phyloP scores from a whole-genome alignment of 2,329 filamentous ascomycete genomes.

The Aspergillus sp. region DNA sequence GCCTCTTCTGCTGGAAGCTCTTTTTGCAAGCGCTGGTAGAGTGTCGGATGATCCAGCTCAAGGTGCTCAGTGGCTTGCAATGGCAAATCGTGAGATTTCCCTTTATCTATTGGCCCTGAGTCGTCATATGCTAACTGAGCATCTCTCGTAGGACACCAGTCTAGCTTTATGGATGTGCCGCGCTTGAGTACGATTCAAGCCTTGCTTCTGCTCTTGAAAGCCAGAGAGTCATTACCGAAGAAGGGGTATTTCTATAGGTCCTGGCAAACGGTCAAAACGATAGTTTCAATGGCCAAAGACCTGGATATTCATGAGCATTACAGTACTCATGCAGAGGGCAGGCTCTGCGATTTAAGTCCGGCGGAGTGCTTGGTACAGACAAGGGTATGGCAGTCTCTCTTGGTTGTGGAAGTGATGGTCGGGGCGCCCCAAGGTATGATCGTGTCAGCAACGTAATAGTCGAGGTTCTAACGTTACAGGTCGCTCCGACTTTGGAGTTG shows the following conservation, averaged over 20 bases:
- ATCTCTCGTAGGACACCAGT: constrained; percentile 60
- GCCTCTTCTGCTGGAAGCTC: constrained; percentile 75
- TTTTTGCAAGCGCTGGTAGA: constrained; percentile 81
- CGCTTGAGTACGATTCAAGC: constrained; percentile 87
- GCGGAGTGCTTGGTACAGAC: constrained; percentile 77
- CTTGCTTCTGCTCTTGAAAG: constrained; percentile 77
- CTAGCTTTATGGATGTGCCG: constrained; percentile 88
- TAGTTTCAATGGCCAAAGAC: constrained; percentile 88
- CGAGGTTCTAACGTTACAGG: constrained; percentile 40
- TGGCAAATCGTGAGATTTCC: constrained; percentile 63
- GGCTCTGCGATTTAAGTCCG: constrained; percentile 57
- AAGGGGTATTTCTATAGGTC: constrained; percentile 94
- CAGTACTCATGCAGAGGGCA: constrained; percentile 64
- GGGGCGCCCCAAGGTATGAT: constrained; percentile 76
- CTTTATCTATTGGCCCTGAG: constrained; percentile 3
- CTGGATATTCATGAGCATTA: constrained; percentile 81
- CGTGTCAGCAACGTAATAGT: background rate
- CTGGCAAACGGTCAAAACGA: constrained; percentile 91
- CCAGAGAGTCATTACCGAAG: constrained; percentile 82
- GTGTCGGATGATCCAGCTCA: constrained; percentile 74
- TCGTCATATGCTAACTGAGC: constrained; percentile 16
- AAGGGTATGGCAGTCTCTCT: constrained; percentile 80
- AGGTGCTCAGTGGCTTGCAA: constrained; percentile 84
- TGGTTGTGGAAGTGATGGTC: constrained; percentile 83
- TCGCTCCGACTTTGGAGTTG: constrained; percentile 67